Conservation (phyloP, 1,139 yeast genomes). For the Suhomyces chickasaworum region DNA sequence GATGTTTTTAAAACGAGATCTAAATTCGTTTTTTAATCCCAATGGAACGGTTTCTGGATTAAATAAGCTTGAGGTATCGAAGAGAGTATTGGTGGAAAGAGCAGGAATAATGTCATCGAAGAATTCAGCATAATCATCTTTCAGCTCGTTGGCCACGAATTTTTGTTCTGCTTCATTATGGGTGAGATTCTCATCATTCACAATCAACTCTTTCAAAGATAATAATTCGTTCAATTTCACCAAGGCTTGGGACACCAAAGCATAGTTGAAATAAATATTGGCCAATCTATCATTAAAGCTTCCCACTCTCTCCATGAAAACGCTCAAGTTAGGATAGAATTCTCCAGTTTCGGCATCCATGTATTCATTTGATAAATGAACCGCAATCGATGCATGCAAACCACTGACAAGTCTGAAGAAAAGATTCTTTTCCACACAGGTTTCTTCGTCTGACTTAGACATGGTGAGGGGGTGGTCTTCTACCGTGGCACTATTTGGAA, state of each 20-base stretch:
- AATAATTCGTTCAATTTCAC: conserved; percentile 54
- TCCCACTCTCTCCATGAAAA: conserved; percentile 91
- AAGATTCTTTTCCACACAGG: conserved; percentile 80
- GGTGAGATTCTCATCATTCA: conserved; percentile 44
- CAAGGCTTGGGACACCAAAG: conserved; percentile 79
- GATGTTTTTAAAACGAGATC: conserved; percentile 82
- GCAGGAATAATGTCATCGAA: conserved; percentile 33
- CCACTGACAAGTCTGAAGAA: conserved; percentile 89
- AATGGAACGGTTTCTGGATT: conserved; percentile 60
- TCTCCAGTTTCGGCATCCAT: conserved; percentile 71
- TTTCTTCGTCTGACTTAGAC: conserved; percentile 42
- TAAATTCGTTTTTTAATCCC: conserved; percentile 74
- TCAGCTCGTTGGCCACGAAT: conserved; percentile 38
- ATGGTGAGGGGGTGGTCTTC: conserved; percentile 37
- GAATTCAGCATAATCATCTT: conserved; percentile 24
- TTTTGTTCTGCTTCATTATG: conserved; percentile 17
- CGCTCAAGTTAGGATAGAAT: conserved; percentile 80
- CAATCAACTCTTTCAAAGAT: conserved; percentile 30
- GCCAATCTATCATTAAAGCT: conserved; percentile 84
- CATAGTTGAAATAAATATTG: conserved; percentile 90
- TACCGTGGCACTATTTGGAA: conserved; percentile 46
- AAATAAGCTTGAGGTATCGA: conserved; percentile 50
- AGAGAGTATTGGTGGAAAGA: conserved; percentile 38
- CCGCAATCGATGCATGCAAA: conserved; percentile 93
- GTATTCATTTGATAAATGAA: conserved; percentile 87